Evolutionary conservation across 371 early-diverging fungal species (phyloP).

Genomic region (Entomophthora muscae): DNA sequence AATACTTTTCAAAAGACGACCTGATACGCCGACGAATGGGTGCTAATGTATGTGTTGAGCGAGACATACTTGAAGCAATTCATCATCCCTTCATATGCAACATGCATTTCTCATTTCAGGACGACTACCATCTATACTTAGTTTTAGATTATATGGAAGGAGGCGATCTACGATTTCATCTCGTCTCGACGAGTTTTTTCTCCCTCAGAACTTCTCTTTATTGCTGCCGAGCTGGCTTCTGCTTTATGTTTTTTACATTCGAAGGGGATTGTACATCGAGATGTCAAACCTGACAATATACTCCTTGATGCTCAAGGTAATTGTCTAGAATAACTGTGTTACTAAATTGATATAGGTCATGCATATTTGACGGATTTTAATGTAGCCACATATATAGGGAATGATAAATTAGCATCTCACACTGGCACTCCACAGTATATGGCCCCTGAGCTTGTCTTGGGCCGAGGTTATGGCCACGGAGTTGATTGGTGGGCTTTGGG

Average conservation of each 20-base stretch:
- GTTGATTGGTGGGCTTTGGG: conserved; percentile 84
- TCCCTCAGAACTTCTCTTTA: conserved; percentile 53
- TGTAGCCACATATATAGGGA: conserved; percentile 43
- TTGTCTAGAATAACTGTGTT: not conserved
- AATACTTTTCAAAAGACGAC: conserved; percentile 65
- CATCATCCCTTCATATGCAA: conserved; percentile 63
- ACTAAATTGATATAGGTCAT: conserved; percentile 21
- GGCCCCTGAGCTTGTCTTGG: conserved; percentile 68
- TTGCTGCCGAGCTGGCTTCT: conserved; percentile 55
- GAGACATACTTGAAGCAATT: conserved; percentile 55
- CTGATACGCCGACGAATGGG: conserved; percentile 59
- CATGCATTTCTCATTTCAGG: conserved; percentile 70
- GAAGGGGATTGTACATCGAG: conserved; percentile 57
- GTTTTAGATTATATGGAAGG: conserved; percentile 75
- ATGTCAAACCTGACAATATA: conserved; percentile 75
- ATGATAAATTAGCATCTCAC: conserved; percentile 40
- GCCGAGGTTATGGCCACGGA: conserved; percentile 39
- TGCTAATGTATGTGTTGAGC: conserved; percentile 58
- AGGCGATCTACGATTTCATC: conserved; percentile 69
- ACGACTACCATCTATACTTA: conserved; percentile 69
- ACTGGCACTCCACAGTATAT: conserved; percentile 76
- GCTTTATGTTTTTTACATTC: conserved; percentile 60
- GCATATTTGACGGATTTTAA: conserved; percentile 68
- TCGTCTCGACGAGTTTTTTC: conserved; percentile 39
- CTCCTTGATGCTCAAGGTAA: conserved; percentile 45